phyloP scores from a whole-genome alignment of 495 filamentous ascomycete genomes.

The Choiromyces venosus region DNA sequence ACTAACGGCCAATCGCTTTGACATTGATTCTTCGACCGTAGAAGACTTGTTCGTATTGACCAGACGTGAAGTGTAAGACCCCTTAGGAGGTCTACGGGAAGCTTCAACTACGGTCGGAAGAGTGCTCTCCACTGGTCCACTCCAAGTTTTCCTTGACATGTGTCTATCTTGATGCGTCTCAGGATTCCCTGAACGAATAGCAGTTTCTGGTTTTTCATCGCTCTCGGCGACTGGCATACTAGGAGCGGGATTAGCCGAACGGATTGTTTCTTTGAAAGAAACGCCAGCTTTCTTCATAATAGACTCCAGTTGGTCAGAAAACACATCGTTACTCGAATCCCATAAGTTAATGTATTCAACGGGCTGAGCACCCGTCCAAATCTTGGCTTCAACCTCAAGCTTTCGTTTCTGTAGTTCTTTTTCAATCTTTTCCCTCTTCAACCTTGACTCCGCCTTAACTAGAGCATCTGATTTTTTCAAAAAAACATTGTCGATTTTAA shows the following conservation, averaged over 20 bases:
- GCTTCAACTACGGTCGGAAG: conserved; percentile 18
- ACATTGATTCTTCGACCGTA: neutral
- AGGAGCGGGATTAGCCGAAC: conserved; percentile 4
- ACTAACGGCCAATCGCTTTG: neutral
- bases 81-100: conserved; percentile 26
- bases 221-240: conserved; percentile 17
- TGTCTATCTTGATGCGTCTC: conserved; percentile 12
- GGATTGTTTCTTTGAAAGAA: conserved; percentile 16
- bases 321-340: neutral
- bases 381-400: conserved; percentile 35
- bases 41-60: neutral
- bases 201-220: conserved; percentile 6
- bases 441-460: conserved; percentile 71
- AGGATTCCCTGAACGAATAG: neutral
- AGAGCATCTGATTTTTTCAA: conserved; percentile 78
- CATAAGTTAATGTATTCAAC: conserved; percentile 23
- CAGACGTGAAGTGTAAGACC: neutral
- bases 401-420: conserved; percentile 60
- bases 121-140: neutral
- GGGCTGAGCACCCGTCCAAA: conserved; percentile 2
- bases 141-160: neutral
- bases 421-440: conserved; percentile 77
- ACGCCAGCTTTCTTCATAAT: conserved; percentile 33
- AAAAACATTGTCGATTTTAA: conserved; percentile 69
- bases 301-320: conserved; percentile 14